Evolutionary conservation across 2,329 filamentous ascomycete genomes (phyloP), one percentile per base, ranked within the genome.

Genomic region (Ascochyta rabiei): DNA sequence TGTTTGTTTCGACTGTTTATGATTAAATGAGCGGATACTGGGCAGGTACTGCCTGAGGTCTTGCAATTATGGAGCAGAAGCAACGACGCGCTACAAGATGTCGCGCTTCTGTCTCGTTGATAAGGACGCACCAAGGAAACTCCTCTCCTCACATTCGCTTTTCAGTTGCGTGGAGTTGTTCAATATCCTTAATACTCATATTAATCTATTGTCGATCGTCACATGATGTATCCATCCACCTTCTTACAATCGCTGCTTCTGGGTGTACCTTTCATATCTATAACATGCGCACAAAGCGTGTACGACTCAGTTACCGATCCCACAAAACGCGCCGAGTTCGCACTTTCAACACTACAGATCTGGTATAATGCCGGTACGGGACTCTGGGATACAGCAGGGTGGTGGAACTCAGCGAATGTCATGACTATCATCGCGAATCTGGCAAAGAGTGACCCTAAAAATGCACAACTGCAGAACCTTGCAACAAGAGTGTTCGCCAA

Each of bases 391-490:
- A 81, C 82, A 0, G 80, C 82, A 7, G 81, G 82, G n/a, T 91
- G 89, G 89, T 91, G 89, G 89, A 89, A 90, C 67, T 82, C 82
- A 48, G 89, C 84, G 39, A 91, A 90, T 67, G 81, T 81, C 53
- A 76, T 91, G 55, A 89, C 86, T 0, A 81, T 80, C 3, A 72
- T 90, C 16, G 82, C 81, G 46, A 84, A 90, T 51, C 72, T 84
- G 21, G 77, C 77, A 7, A 66, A 69, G 48, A 54, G 56, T 18
- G 62, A 68, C 34, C 55, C 66, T 1, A 34, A 54, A 6, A 69
- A 71, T 1, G 42, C 42, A 75, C 24, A 74, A 77, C 50, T 64
- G 62, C 39, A 72, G 60, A 16, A 72, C 73, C 48, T 73, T 0
- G 78, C 75, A 2, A 65, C 57, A 10, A 61, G 69, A 12, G 69